Conservation (phyloP, 257 asterid species). For the Anisodus tanguticus region DNA sequence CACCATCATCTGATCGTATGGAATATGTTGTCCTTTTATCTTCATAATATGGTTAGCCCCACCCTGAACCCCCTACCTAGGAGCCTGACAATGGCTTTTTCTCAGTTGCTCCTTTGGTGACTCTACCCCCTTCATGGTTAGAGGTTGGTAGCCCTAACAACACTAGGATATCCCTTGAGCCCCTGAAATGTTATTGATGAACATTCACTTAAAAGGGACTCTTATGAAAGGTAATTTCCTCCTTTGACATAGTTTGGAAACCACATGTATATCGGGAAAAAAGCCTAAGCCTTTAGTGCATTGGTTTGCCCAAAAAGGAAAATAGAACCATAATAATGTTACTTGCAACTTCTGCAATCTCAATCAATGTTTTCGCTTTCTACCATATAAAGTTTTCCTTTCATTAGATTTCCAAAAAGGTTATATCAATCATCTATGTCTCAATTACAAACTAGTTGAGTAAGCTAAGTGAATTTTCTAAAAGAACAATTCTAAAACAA, state of each 20-base stretch:
- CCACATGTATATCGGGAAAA: neutral
- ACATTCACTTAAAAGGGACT: neutral
- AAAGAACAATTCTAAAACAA: neutral
- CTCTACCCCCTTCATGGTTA: neutral
- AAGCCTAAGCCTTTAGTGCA: too few species aligned
- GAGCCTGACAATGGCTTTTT: neutral
- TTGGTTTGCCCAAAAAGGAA: neutral
- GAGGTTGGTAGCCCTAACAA: neutral
- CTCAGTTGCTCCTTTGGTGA: constrained; percentile 16
- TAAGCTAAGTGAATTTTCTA: neutral
- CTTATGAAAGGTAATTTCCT: neutral
- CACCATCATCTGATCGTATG: neutral
- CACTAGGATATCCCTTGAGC: neutral
- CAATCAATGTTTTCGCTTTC: neutral
- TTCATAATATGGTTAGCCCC: neutral
- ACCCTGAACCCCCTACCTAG: neutral
- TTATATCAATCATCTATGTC: neutral
- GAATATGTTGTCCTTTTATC: neutral
- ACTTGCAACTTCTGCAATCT: neutral
- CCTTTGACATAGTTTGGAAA: neutral
- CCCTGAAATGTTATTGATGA: neutral
- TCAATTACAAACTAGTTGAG: neutral
- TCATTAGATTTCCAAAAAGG: neutral
- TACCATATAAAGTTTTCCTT: neutral
- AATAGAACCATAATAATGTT: neutral